phyloP scores from a whole-genome alignment of 495 filamentous ascomycete species.

The Thermochaetoides thermophila region DNA sequence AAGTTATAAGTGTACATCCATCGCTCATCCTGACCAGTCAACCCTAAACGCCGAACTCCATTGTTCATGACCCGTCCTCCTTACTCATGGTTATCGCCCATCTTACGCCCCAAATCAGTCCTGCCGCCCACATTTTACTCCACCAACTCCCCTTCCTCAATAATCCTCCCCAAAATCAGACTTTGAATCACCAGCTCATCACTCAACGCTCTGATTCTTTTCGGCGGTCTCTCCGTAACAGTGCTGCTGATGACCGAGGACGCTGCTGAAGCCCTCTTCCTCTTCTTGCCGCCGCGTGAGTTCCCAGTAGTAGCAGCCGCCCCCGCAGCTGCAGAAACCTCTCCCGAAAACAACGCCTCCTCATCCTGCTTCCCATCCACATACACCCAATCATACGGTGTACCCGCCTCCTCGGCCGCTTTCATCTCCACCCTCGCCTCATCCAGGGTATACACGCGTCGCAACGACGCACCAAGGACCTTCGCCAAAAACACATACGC shows the following conservation, averaged over 20 bases:
- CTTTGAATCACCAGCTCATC: conserved; percentile 90
- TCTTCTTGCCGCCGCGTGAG: conserved; percentile 23
- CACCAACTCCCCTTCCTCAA: conserved; percentile 43
- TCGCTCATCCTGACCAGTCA: too few species aligned
- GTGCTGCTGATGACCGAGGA: conserved; percentile 3
- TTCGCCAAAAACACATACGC: conserved; percentile 57
- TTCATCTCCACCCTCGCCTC: conserved; percentile 44
- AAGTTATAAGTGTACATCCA: too few species aligned
- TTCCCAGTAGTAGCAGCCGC: too few species aligned
- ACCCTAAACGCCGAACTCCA: too few species aligned
- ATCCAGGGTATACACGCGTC: conserved; percentile 46
- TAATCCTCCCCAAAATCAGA: conserved; percentile 67
- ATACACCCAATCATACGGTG: conserved; percentile 68
- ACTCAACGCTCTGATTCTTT: conserved; percentile 46
- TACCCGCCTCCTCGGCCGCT: conserved; percentile 30
- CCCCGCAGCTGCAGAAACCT: conserved; percentile 5
- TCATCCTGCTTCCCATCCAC: conserved; percentile 39
- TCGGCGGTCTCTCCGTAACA: conserved; percentile 19
- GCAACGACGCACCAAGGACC: conserved; percentile 59
- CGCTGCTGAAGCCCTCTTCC: conserved; percentile 26
- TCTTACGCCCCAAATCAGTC: background rate
- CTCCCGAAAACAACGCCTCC: conserved; percentile 14
- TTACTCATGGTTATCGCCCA: too few species aligned
- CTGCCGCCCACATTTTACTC: background rate
- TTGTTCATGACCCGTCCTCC: too few species aligned